These are phyloP conservation scores for Verbena officinalis DNA, from an alignment of 257 asterid genomes.

Conservation along the genomic window DNA sequence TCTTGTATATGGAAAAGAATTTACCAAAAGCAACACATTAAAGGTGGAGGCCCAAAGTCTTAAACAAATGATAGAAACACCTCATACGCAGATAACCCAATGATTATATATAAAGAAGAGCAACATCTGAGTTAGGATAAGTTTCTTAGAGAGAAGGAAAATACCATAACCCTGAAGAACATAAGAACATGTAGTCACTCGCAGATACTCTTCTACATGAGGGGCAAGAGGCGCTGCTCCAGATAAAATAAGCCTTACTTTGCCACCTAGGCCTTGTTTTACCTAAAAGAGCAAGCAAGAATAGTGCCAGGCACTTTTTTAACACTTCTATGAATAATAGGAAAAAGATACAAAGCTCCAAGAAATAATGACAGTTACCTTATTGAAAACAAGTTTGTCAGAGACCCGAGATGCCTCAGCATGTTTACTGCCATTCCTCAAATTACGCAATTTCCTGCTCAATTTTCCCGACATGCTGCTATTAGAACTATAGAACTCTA, in stretches of 20 bases:
- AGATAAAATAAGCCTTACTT: slow-evolving; percentile 66
- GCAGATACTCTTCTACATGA: slow-evolving; percentile 66
- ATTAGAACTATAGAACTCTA: slow-evolving; percentile 14
- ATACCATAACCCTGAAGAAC: slow-evolving; percentile 87
- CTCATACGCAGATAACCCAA: background rate
- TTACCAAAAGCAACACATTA: background rate
- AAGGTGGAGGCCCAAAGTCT: background rate
- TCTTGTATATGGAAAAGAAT: background rate
- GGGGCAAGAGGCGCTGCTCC: slow-evolving; percentile 91
- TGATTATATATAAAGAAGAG: background rate
- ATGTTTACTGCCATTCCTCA: slow-evolving; percentile 58
- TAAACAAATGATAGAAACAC: background rate
- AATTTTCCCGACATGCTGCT: background rate
- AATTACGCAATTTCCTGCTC: slow-evolving; percentile 54
- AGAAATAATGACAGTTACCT: slow-evolving; percentile 40
- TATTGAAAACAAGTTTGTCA: slow-evolving; percentile 67
- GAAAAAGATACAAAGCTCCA: slow-evolving; percentile 1
- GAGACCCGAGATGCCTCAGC: slow-evolving; percentile 52
- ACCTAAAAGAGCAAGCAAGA: slow-evolving; percentile 48
- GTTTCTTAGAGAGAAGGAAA: background rate
- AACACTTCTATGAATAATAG: slow-evolving; percentile 4
- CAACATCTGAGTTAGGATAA: background rate
- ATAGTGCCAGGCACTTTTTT: background rate
- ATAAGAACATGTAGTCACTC: slow-evolving; percentile 65
- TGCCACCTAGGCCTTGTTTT: slow-evolving; percentile 75